phyloP scores from a whole-genome alignment of 2,329 filamentous ascomycete species.

The Pseudogymnoascus sp. region DNA sequence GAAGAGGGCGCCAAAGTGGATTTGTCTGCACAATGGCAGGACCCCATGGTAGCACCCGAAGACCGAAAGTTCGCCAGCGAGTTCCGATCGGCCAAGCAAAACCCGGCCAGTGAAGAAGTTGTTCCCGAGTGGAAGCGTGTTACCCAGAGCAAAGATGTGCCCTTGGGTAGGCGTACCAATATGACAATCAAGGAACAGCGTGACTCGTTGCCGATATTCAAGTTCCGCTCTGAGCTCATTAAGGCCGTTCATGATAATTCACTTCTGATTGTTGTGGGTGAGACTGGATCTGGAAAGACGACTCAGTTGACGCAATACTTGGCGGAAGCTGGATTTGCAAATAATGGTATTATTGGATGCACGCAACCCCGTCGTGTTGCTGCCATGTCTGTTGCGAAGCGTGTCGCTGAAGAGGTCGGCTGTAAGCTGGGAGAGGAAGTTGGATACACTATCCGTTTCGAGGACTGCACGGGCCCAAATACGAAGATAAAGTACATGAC shows the following conservation, averaged over 20 bases:
- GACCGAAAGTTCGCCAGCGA: slow-evolving; percentile 86
- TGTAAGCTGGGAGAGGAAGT: slow-evolving; percentile 87
- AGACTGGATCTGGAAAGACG: slow-evolving; percentile 95
- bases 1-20: slow-evolving; percentile 72
- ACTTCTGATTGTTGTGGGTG: slow-evolving; percentile 89
- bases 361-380: slow-evolving; percentile 96
- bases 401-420: slow-evolving; percentile 92
- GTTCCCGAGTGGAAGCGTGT: slow-evolving; percentile 91
- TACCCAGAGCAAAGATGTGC: slow-evolving; percentile 69
- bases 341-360: slow-evolving; percentile 84
- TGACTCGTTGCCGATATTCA: slow-evolving; percentile 80
- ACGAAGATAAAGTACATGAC: slow-evolving; percentile 99
- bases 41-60: slow-evolving; percentile 85
- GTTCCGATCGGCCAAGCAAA: slow-evolving; percentile 55
- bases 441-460: slow-evolving; percentile 95
- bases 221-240: slow-evolving; percentile 79
- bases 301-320: slow-evolving; percentile 94
- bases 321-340: slow-evolving; percentile 83
- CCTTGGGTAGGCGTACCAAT: slow-evolving; percentile 76
- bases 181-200: slow-evolving; percentile 94
- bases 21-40: slow-evolving; percentile 85
- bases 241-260: slow-evolving; percentile 83
- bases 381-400: slow-evolving; percentile 94
- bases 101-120: slow-evolving; percentile 48
- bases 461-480: slow-evolving; percentile 78